These are phyloP conservation scores for Rhododendron griersonianum DNA, from an alignment of 148 eudicot genomes.

Conservation along the genomic window DNA sequence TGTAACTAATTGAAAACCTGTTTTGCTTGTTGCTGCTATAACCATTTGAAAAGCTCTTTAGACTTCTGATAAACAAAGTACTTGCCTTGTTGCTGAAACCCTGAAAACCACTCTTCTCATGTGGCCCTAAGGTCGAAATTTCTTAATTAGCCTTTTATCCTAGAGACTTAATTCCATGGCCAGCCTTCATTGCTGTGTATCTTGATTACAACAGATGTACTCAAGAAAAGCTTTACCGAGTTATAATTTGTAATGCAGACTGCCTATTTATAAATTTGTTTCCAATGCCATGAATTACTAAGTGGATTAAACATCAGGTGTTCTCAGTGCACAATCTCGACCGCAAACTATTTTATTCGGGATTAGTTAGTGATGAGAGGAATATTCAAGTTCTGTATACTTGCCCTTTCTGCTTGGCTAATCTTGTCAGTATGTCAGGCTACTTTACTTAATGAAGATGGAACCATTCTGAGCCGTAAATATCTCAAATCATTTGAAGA, in stretches of 20 bases:
- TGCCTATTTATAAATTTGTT: not conserved
- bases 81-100: not conserved
- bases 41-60: no score
- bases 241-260: not conserved
- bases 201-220: not conserved
- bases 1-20: not conserved
- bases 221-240: not conserved
- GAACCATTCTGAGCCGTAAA: constrained; percentile 21
- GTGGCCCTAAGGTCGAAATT: not conserved
- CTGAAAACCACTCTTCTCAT: not conserved
- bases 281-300: not conserved
- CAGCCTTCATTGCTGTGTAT: not conserved
- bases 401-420: constrained; percentile 3
- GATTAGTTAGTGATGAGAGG: not conserved
- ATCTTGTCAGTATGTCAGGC: constrained; percentile 17
- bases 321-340: not conserved
- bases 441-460: constrained; percentile 34
- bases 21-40: no score
- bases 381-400: not conserved
- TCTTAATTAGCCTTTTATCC: not conserved
- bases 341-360: not conserved
- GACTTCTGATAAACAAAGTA: no score
- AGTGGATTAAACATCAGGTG: not conserved
- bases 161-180: not conserved
- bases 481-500: constrained; percentile 26